Evolutionary conservation across 192 early-diverging fungal species (phyloP), one percentile per base, ranked within the genome.

Genomic region (Paraglomus brasilianum): DNA sequence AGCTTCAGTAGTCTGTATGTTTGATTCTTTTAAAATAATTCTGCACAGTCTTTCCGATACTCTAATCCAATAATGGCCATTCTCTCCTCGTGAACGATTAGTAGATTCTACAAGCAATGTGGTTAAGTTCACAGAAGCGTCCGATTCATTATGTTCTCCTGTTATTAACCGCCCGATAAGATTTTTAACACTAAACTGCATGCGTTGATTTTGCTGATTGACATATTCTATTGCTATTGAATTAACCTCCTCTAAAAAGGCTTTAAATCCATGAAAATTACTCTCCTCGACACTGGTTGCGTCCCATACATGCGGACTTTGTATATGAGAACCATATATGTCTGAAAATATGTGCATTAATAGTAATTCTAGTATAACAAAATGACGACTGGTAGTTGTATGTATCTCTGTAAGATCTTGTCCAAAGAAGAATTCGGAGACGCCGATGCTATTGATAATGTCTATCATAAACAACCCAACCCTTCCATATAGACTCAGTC

Each of bases 401-500:
- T 30, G 30, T 11, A 6, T 56, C 36, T 56, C 36, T 11, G 1
- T 56, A 24, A 21, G 30, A 73, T 62, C 53, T 38, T 76, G 49
- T 60, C 11, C 40, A 47, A 72, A 24, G 39, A 83, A 76, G 11
- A 80, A 43, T 14, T 3, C 19, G 22, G 4, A 5, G 1, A 24
- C 17, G 41, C 51, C 72, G n/a, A 74, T 70, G 13, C 61, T 72
- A n/a, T 75, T 74, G n/a, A 82, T 56, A 22, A 77, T 67, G 50
- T 78, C 78, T 21, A 74, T 72, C 15, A 74, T 72, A 53, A 83
- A 85, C 0, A 85, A 49, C 0, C 73, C 76, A 45, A 77, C 43
- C 2, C 83, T 74, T 38, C 75, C 81, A 24, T 78, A 85, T 8
- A 78, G 58, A 11, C 80, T 81, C 10, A 83, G 59, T 8, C 82